Evolutionary conservation across 495 filamentous ascomycete genomes (phyloP), one percentile per base, ranked within the genome.

Genomic region (Aspergillus wentii): DNA sequence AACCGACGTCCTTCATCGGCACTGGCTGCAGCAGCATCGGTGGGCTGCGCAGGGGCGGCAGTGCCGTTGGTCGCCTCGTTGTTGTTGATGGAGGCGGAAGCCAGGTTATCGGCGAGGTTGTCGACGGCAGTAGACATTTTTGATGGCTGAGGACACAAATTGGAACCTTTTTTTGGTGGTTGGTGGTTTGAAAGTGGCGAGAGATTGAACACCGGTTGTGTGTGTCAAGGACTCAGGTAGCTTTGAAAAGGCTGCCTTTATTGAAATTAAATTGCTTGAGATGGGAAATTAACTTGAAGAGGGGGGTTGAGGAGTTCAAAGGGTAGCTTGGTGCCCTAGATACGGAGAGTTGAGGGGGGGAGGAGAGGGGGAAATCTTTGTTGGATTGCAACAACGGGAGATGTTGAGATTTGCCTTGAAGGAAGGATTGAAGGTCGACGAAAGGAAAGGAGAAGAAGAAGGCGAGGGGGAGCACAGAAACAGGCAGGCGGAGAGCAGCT

Each of bases 1-100:
- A 98, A 80, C 72, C 92, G 88, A 76, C 92, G 87, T 62, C 92
- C 94, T 72, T 98, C 92, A 64, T 92, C 89, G 60, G 92, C 92
- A 72, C 88, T 95, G 69, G 89, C 88, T 57, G 89, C 80, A 48
- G 91, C 90, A 59, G 91, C 90, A 62, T 92, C 88, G 29, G 64
- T 47, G 53, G 88, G 81, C 74, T 82, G 73, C 43, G 75, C 61
- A 41, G 69, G 59, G 78, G 88, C 74, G 69, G 87, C 85, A 70
- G 88, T 82, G 68, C 85, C 83, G 76, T 86, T 84, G 59, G 88
- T 76, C 69, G 86, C 52, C 62, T 80, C 63, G 64, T 82, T 74
- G 61, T 75, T 67, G 66, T 51, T 57, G 41, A 62, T 37, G 36
- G 54, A 46, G 53, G 69, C 57, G 38, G 62, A 52, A 53, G 70